Base-by-base conservation (phyloP, 2,329 filamentous ascomycete species). In the Stemphylium beticola region DNA sequence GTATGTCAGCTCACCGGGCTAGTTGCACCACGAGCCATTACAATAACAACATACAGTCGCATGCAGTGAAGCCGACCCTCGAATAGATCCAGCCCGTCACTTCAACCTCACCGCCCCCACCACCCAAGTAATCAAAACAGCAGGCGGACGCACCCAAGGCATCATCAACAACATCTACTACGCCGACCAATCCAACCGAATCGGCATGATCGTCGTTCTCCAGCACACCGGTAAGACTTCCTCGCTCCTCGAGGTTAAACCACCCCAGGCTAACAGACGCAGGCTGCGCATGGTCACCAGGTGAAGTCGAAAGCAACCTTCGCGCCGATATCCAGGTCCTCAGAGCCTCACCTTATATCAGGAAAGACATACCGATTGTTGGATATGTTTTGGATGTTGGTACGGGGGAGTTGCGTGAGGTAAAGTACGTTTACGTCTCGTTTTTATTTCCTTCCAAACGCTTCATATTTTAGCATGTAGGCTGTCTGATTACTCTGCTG, bases 201-300 rank as follows among this genome's bases (percentile, higher is more conserved):
- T 67, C 15, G 61, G 63, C 2, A 62, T 68, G 60, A 57, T 70
- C 18, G 43, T 62, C 7, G 48, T 66, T 5, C 43, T 68, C 7
- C 66, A 68, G 11, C 67, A 70, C 40, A 55, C 54, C 4, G 44
- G 67, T 64, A 48, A 24, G 22, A 4, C 6, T 7, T 24, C 6
- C 6, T 24, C 22, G 5, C 6, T 22, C 22, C 4, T n/a, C n/a
- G n/a, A n/a, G n/a, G n/a, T n/a, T n/a, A n/a, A n/a, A n/a, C n/a
- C n/a, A n/a, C n/a, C n/a, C n/a, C n/a, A n/a, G n/a, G n/a, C n/a
- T n/a, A n/a, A n/a, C n/a, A 22, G 12, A n/a, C 15, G 8, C 26
- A 66, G 62, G 41, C 12, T 67, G 67, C 18, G 24, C 49, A 10
- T 57, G 36, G 26, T 46, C 57, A 1, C 20, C 60, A 7, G 42